Conservation (phyloP, 2,329 filamentous ascomycete species). For the Diaporthe humulicola region DNA sequence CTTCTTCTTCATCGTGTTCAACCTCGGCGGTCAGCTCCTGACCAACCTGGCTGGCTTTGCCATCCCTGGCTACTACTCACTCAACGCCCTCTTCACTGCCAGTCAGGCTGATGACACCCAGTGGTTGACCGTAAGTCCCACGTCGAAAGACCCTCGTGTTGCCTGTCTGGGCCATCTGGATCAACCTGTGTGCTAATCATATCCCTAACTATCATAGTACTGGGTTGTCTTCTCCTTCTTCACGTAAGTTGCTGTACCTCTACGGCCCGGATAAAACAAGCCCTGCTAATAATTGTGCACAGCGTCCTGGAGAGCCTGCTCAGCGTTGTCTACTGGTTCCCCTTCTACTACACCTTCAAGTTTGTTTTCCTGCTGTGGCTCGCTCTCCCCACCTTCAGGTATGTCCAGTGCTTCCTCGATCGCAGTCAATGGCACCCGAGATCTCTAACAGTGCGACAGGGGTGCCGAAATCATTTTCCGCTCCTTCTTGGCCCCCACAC, state of each 20-base stretch:
- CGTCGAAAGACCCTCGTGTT: background rate
- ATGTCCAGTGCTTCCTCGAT: conserved; percentile 56
- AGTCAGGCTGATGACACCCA: conserved; percentile 85
- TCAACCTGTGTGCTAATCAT: conserved; percentile 49
- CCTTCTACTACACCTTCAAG: conserved; percentile 99
- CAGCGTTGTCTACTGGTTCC: conserved; percentile 92
- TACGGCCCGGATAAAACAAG: background rate
- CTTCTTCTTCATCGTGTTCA: conserved; percentile 94
- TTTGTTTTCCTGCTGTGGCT: conserved; percentile 98
- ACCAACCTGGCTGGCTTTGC: conserved; percentile 89
- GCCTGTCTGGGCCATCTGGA: background rate
- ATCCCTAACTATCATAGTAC: conserved; percentile 66
- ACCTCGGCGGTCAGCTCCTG: conserved; percentile 88
- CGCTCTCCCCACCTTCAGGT: conserved; percentile 94
- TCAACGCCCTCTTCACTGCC: conserved; percentile 80
- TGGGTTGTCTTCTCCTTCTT: conserved; percentile 90
- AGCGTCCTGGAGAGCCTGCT: conserved; percentile 85
- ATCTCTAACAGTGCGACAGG: conserved; percentile 60
- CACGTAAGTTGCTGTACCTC: conserved; percentile 63
- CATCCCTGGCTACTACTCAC: conserved; percentile 87
- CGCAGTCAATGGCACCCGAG: background rate
- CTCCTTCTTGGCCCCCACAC: conserved; percentile 91
- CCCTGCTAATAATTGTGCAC: conserved; percentile 21
- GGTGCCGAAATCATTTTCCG: conserved; percentile 97
- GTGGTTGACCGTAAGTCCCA: conserved; percentile 75